Evolutionary conservation across 2,329 filamentous ascomycete species (phyloP).

Genomic region (Diaporthe caulivora): DNA sequence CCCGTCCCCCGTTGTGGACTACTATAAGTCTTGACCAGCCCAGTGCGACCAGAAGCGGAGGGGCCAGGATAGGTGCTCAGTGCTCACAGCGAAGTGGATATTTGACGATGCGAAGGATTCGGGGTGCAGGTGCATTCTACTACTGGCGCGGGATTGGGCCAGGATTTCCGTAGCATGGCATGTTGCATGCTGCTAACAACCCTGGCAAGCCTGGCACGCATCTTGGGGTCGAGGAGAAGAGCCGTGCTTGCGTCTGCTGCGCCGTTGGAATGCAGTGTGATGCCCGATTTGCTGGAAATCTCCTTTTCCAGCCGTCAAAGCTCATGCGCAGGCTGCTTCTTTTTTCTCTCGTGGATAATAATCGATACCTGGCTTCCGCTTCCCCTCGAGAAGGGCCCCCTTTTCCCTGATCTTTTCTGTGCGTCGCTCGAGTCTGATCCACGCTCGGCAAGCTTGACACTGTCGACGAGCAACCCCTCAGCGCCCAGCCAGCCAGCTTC

Average conservation of each 20-base stretch:
- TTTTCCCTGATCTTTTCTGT: background rate
- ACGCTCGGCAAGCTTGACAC: background rate
- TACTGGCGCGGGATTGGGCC: conserved; percentile 29
- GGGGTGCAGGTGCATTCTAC: conserved; percentile 4
- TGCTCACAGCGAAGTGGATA: background rate
- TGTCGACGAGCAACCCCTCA: conserved; percentile 1
- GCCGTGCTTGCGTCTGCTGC: conserved; percentile 10
- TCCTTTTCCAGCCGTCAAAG: conserved; percentile 24
- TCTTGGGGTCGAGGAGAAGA: conserved; percentile 1
- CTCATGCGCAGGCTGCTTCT: background rate
- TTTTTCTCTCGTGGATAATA: background rate
- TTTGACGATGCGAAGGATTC: conserved; percentile 27
- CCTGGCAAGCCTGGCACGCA: background rate
- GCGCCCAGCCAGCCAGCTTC: conserved; percentile 26
- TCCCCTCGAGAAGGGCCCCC: background rate
- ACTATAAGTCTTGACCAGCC: too few species aligned
- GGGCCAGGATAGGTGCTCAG: too few species aligned
- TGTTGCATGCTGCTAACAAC: background rate
- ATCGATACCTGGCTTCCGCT: background rate
- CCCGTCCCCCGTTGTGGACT: conserved; percentile 27
- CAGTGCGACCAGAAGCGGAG: too few species aligned
- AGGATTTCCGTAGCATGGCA: conserved; percentile 30
- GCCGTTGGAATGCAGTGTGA: conserved; percentile 24
- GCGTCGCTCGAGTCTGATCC: background rate
- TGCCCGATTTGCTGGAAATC: conserved; percentile 7